Percentiles rank a stretch among this genome's conserved stretches.
Evolutionary conservation across 129 eudicot species (phyloP).

Genomic region (Flaveria ramosissima): DNA sequence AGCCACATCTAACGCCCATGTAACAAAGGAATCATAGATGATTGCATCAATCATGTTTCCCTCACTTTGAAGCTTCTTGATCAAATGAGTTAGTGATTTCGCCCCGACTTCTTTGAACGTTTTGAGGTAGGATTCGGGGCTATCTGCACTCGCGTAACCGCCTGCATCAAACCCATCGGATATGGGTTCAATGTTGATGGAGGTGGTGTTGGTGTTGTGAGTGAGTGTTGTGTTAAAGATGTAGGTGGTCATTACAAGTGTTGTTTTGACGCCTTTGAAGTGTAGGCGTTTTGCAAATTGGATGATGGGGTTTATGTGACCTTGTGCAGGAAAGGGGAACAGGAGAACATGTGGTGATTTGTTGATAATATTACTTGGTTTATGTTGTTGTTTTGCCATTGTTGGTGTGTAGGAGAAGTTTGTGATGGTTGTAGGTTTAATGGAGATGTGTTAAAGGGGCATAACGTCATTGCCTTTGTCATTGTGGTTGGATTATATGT

Average conservation of each 20-base stretch:
- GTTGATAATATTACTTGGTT: background rate
- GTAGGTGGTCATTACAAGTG: constrained; percentile 33
- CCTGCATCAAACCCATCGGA: constrained; percentile 30
- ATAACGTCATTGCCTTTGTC: background rate
- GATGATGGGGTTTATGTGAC: constrained; percentile 47
- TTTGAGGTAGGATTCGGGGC: constrained; percentile 9
- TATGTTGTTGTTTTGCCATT: background rate
- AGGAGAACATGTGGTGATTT: constrained; percentile 30
- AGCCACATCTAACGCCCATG: constrained; percentile 42
- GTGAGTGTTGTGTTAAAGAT: background rate
- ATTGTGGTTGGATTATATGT: background rate
- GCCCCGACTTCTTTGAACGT: constrained; percentile 17
- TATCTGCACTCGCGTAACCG: background rate
- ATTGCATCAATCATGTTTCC: constrained; percentile 23
- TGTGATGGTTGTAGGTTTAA: background rate
- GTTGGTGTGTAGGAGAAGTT: background rate
- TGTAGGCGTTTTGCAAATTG: constrained; percentile 42
- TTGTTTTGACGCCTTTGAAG: constrained; percentile 37
- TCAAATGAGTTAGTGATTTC: constrained; percentile 8
- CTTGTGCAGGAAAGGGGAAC: constrained; percentile 47
- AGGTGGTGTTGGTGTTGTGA: background rate
- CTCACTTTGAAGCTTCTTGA: constrained; percentile 13
- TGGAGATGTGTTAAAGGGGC: background rate
- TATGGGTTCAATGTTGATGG: constrained; percentile 26
- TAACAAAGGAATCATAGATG: constrained; percentile 42